A percentile compares a stretch with the other conserved stretches of the same genome.
phyloP scores from a whole-genome alignment of 108 stramenopile species.

The Parietichytrium sp. region DNA sequence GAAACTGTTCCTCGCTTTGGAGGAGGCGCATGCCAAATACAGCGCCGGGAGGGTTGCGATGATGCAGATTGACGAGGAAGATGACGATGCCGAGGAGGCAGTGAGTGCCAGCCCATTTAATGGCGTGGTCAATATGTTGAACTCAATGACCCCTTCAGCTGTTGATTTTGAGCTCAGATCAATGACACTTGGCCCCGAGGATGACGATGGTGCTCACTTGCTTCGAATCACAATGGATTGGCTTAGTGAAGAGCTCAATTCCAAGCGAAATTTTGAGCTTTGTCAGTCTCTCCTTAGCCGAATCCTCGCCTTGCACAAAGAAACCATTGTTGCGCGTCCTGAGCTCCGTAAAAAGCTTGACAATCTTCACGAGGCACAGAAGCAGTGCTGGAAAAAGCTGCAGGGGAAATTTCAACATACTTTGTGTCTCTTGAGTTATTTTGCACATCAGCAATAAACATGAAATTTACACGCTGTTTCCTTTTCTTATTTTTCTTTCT shows the following conservation, averaged over 20 bases:
- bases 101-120: conserved; percentile 45
- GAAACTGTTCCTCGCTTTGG: too few species aligned
- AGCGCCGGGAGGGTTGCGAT: too few species aligned
- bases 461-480: too few species aligned
- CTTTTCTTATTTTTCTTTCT: too few species aligned
- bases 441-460: conserved; percentile 20
- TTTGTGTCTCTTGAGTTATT: background rate
- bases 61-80: conserved; percentile 80
- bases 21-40: too few species aligned
- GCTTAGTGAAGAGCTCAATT: background rate
- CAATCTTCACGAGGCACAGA: background rate
- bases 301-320: background rate
- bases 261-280: conserved; percentile 16
- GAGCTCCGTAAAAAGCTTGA: background rate
- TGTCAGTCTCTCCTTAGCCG: conserved; percentile 3
- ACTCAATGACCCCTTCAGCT: conserved; percentile 76
- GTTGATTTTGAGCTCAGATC: conserved; percentile 77
- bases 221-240: conserved; percentile 21
- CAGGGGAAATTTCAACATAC: conserved; percentile 7
- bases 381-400: conserved; percentile 8
- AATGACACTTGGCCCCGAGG: background rate
- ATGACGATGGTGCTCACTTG: conserved; percentile 21
- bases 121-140: conserved; percentile 69
- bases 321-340: background rate
- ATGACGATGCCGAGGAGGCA: conserved; percentile 40